These are phyloP conservation scores for Hyphopichia burtonii DNA, from an alignment of 1,139 yeast genomes.

Conservation along the genomic window DNA sequence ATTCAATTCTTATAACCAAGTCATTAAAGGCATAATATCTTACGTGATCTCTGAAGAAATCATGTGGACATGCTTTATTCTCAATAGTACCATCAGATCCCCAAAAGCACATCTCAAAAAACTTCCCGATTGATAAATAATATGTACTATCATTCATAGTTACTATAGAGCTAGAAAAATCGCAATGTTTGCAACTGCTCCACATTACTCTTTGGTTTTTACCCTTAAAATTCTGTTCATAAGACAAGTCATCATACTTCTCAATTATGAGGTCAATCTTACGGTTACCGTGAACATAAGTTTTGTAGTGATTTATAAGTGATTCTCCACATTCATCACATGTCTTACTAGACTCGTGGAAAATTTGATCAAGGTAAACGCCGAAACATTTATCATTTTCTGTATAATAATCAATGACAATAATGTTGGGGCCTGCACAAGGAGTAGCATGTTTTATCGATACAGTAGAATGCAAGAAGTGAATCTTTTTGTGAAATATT, in stretches of 20 bases:
- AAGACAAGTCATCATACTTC: slow-evolving; percentile 50
- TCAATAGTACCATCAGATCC: slow-evolving; percentile 49
- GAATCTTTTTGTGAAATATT: slow-evolving; percentile 68
- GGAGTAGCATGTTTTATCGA: slow-evolving; percentile 87
- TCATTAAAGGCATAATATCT: slow-evolving; percentile 84
- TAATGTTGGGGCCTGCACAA: slow-evolving; percentile 84
- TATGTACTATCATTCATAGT: slow-evolving; percentile 90
- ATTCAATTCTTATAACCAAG: slow-evolving; percentile 76
- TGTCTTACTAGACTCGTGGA: slow-evolving; percentile 60
- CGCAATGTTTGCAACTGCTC: slow-evolving; percentile 87
- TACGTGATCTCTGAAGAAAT: slow-evolving; percentile 75
- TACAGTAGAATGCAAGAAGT: slow-evolving; percentile 77
- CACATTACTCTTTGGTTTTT: slow-evolving; percentile 68
- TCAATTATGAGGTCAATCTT: slow-evolving; percentile 78
- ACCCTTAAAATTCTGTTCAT: slow-evolving; percentile 53
- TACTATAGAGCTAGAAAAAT: slow-evolving; percentile 69
- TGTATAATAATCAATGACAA: slow-evolving; percentile 83
- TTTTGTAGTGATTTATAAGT: slow-evolving; percentile 73
- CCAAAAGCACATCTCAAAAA: slow-evolving; percentile 83
- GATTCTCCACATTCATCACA: slow-evolving; percentile 84
- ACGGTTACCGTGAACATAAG: slow-evolving; percentile 87
- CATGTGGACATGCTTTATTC: slow-evolving; percentile 46
- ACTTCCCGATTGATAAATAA: slow-evolving; percentile 91
- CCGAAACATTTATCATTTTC: slow-evolving; percentile 91
- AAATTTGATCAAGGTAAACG: slow-evolving; percentile 78